phyloP scores from a whole-genome alignment of 306 rosid genomes.

The Begonia peltatifolia region DNA sequence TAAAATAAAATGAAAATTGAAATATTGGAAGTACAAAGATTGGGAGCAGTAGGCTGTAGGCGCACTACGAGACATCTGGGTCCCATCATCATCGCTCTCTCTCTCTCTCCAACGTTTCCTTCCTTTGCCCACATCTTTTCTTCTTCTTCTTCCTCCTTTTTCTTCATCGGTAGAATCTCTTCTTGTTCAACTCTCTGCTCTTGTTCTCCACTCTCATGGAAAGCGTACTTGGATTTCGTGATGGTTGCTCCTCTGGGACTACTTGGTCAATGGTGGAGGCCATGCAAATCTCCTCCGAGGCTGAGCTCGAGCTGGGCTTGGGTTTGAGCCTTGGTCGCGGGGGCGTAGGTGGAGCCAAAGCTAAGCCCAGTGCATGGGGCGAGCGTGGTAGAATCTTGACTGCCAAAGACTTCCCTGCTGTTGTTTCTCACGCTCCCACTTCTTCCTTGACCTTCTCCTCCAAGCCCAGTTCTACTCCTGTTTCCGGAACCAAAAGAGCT shows the following conservation, averaged over 20 bases:
- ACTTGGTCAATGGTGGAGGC: slow-evolving; percentile 19
- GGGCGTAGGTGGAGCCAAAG: slow-evolving; percentile 15
- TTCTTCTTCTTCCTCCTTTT: not conserved
- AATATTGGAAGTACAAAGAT: not conserved
- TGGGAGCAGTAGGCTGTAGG: slow-evolving; percentile 3
- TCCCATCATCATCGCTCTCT: slow-evolving; percentile 39
- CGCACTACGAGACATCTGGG: slow-evolving; percentile 53
- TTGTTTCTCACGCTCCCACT: not conserved
- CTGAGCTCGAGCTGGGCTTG: slow-evolving; percentile 39
- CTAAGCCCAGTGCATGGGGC: slow-evolving; percentile 27
- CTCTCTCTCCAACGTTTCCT: slow-evolving; percentile 1
- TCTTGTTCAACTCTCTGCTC: not conserved
- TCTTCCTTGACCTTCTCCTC: too few relatives aligned
- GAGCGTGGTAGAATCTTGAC: slow-evolving; percentile 49
- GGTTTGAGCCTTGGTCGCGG: slow-evolving; percentile 31
- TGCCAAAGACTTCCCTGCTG: slow-evolving; percentile 51
- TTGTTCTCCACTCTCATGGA: slow-evolving; percentile 12
- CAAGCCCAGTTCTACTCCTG: slow-evolving; percentile 4
- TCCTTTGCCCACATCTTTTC: not conserved
- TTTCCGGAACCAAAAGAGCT: slow-evolving; percentile 51
- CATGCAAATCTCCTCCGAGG: slow-evolving; percentile 18
- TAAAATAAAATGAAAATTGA: not conserved
- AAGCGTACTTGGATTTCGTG: slow-evolving; percentile 24
- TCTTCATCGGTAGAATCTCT: not conserved
- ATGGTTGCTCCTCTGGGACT: slow-evolving; percentile 24